These are phyloP conservation scores for Ramaria sp. DNA, from an alignment of 768 basidiomycete genomes.

Conservation along the genomic window DNA sequence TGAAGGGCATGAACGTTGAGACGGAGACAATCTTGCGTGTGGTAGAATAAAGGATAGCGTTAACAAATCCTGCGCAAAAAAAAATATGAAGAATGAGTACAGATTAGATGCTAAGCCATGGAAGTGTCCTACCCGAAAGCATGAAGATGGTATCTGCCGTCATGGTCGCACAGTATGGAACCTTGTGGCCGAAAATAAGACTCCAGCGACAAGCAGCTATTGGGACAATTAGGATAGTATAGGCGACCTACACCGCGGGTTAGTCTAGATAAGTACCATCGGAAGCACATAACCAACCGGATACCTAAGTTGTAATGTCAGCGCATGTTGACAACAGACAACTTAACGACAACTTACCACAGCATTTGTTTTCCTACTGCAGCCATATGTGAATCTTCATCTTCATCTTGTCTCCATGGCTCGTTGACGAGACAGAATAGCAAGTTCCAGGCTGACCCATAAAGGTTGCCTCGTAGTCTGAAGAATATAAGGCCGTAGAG, in stretches of 20 bases:
- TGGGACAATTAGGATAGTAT: conserved; percentile 37
- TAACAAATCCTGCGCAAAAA: conserved; percentile 24
- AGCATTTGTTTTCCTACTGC: conserved; percentile 42
- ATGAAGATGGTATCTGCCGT: conserved; percentile 22
- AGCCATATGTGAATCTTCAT: conserved; percentile 21
- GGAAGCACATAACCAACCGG: conserved; percentile 13
- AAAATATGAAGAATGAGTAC: too few relatives aligned
- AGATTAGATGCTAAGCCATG: too few relatives aligned
- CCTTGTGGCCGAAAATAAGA: conserved; percentile 29
- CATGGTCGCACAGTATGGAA: conserved; percentile 29
- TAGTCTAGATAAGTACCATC: too few relatives aligned
- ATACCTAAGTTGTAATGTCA: conserved; percentile 4
- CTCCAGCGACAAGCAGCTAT: conserved; percentile 34
- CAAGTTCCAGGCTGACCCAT: conserved; percentile 23
- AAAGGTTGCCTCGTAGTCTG: conserved; percentile 37
- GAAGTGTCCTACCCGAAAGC: too few relatives aligned
- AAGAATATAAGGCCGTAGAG: conserved; percentile 39
- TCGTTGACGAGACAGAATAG: conserved; percentile 17
- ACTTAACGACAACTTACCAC: too few relatives aligned
- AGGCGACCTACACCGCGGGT: conserved; percentile 31
- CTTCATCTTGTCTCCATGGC: conserved; percentile 18
- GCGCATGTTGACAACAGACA: too few relatives aligned
- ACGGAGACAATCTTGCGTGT: conserved; percentile 15
- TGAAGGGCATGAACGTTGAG: background rate
- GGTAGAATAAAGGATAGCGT: conserved; percentile 20